phyloP scores from a whole-genome alignment of 305 asterid genomes.

The Fraxinus nigra region DNA sequence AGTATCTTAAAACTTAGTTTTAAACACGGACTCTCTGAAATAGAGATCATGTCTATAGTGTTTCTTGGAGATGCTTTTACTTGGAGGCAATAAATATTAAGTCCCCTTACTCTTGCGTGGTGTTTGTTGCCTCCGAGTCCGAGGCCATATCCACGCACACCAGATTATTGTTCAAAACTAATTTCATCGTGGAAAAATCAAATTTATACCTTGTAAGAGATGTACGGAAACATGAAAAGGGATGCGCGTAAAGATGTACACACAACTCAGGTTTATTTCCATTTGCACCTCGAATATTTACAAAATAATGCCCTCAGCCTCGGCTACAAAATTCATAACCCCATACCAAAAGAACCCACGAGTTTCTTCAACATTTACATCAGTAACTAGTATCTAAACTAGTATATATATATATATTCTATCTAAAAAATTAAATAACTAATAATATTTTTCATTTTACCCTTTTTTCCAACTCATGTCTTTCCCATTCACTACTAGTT shows the following conservation, averaged over 20 bases:
- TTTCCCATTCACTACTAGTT: conserved; percentile 25
- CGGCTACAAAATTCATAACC: conserved; percentile 51
- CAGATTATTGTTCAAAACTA: not conserved
- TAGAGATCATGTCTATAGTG: not conserved
- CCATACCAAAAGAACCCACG: conserved; percentile 19
- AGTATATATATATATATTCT: not conserved
- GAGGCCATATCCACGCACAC: not conserved
- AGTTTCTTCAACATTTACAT: conserved; percentile 28
- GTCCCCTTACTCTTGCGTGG: not conserved
- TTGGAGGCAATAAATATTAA: not conserved
- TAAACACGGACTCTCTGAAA: not conserved
- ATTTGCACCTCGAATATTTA: conserved; percentile 46
- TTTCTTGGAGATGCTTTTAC: not conserved
- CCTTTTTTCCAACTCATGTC: not conserved
- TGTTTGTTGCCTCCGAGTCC: not conserved
- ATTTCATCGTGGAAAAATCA: not conserved
- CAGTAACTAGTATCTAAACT: not conserved
- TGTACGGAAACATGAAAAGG: not conserved
- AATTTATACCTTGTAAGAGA: not conserved
- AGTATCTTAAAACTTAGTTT: not conserved
- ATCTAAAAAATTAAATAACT: conserved; percentile 20
- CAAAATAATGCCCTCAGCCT: conserved; percentile 47
- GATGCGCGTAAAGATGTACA: not conserved
- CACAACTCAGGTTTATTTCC: conserved; percentile 10
- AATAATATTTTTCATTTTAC: conserved; percentile 13